These are phyloP conservation scores for Coleophoma crateriformis DNA, from an alignment of 2,329 filamentous ascomycete species.

Conservation along the genomic window DNA sequence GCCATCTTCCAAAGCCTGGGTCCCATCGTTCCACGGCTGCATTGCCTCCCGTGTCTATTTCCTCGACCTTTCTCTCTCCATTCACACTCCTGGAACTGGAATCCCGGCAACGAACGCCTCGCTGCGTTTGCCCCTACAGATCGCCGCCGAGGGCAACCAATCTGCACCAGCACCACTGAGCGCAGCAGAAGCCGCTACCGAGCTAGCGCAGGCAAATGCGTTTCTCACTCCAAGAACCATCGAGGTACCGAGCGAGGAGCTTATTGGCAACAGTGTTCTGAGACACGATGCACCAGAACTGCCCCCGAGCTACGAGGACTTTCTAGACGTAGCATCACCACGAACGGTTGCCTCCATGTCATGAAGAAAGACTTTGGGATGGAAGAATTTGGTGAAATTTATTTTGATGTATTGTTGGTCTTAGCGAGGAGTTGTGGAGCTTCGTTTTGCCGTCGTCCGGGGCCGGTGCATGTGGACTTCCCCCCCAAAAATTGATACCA, in stretches of 20 bases:
- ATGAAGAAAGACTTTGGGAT: conserved; percentile 1
- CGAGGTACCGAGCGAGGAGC: conserved; percentile 17
- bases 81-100: conserved; percentile 40
- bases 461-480: too few relatives aligned
- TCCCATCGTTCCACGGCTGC: conserved; percentile 67
- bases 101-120: conserved; percentile 28
- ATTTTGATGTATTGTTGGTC: neutral
- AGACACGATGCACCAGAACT: conserved; percentile 8
- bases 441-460: too few relatives aligned
- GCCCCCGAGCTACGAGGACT: conserved; percentile 23
- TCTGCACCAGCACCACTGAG: conserved; percentile 5
- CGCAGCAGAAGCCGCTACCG: conserved; percentile 16
- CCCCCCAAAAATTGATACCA: too few relatives aligned
- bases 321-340: conserved; percentile 2
- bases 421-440: neutral
- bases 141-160: conserved; percentile 19
- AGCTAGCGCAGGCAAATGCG: conserved; percentile 20
- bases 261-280: conserved; percentile 20
- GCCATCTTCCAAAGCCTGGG: conserved; percentile 53
- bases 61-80: conserved; percentile 52
- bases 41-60: conserved; percentile 58
- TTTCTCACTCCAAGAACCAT: conserved; percentile 21
- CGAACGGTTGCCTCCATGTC: conserved; percentile 9
- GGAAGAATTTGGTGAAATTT: neutral
- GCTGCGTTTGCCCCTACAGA: conserved; percentile 23